Evolutionary conservation across 2,329 filamentous ascomycete species (phyloP), one percentile per base, ranked within the genome.

Genomic region (Arthrinium puccinioides): DNA sequence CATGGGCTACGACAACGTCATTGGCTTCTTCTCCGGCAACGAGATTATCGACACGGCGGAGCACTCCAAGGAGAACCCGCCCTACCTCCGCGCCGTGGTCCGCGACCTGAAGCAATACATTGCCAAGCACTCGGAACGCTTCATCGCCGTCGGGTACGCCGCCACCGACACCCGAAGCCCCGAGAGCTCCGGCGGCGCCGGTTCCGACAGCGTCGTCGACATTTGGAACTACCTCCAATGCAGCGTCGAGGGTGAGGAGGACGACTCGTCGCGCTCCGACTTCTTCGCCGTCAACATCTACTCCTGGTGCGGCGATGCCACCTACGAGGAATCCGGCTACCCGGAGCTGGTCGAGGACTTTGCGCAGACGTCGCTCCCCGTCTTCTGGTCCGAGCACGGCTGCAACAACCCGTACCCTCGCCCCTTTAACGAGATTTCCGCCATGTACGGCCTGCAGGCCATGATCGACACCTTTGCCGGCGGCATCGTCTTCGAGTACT

Each of bases 101-200:
- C 79, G 83, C 48, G 83, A 87, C 59, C 69, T 87, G 59, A 85
- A 84, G 68, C 79, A 78, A 57, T 87, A 87, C 67, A 77, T 86
- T 62, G 72, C 76, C 59, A 78, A 76, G 55, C 76, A 82, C 55
- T 64, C 72, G 40, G 69, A 76, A 54, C 79, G 83, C 50, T 52
- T 62, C 43, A 82, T 87, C 46, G 82, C 82, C 24, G 79, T 87
- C 39, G 83, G 83, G 32, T 87, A 87, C 69, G 86, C 82, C 8
- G 83, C 83, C 41, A 83, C 83, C 32, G 83, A 87, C 20, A 37
- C 35, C 2, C 35, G 35, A 10, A 30, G 18, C 35, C 15, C 11
- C 6, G 7, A 16, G 6, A 30, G 18, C 35, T n/a, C 11, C 6
- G 7, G n/a, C 4, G 33, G 33, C n/a, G 33, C 33, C 24, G 33